These are phyloP conservation scores for Metschnikowia hibisci DNA, from an alignment of 805 yeast species.

Conservation along the genomic window DNA sequence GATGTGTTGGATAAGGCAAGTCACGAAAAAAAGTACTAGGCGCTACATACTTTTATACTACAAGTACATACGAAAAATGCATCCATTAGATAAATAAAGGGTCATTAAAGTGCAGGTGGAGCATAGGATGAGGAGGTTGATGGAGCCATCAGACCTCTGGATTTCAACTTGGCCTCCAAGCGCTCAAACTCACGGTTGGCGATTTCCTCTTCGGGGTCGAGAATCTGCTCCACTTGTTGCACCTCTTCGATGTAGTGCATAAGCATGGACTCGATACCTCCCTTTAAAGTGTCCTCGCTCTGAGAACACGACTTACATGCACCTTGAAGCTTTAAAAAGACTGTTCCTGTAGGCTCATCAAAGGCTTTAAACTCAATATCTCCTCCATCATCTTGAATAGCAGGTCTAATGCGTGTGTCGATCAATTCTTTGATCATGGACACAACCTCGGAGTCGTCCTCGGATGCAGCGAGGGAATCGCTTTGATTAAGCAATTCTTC, in stretches of 20 bases:
- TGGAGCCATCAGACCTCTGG: slow-evolving; percentile 14
- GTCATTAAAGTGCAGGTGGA: slow-evolving; percentile 22
- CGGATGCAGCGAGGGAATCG: slow-evolving; percentile 46
- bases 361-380: slow-evolving; percentile 87
- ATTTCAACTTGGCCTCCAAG: slow-evolving; percentile 52
- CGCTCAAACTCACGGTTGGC: slow-evolving; percentile 82
- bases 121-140: slow-evolving; percentile 14
- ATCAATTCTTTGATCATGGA: slow-evolving; percentile 88
- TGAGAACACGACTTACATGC: slow-evolving; percentile 94
- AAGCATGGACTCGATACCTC: slow-evolving; percentile 97
- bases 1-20: slow-evolving; percentile 9
- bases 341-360: slow-evolving; percentile 82
- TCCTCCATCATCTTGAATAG: slow-evolving; percentile 98
- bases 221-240: slow-evolving; percentile 78
- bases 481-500: slow-evolving; percentile 36
- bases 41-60: background rate
- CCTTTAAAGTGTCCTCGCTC: slow-evolving; percentile 85
- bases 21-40: background rate
- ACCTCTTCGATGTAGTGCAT: slow-evolving; percentile 97
- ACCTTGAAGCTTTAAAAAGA: slow-evolving; percentile 84
- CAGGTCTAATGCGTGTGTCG: slow-evolving; percentile 94
- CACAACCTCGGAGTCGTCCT: slow-evolving; percentile 62
- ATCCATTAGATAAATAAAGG: slow-evolving; percentile 6
- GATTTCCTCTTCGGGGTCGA: slow-evolving; percentile 70
- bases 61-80: slow-evolving; percentile 1